Evolutionary conservation across 1,139 yeast genomes (phyloP).

Genomic region (Hanseniaspora uvarum): DNA sequence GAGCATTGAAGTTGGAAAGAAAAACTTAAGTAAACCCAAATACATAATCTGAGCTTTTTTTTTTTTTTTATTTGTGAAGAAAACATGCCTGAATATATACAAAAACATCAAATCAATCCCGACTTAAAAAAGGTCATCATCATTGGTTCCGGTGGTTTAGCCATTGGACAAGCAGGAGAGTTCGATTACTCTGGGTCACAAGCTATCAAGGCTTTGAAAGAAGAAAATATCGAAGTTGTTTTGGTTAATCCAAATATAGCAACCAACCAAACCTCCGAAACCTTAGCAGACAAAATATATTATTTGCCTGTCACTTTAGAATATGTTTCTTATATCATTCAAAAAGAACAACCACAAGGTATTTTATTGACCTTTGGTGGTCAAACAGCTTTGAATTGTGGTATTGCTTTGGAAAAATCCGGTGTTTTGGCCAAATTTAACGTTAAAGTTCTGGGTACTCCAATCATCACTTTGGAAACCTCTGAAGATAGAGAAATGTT

Average conservation of each 20-base stretch:
- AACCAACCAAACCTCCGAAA: slow-evolving; percentile 92
- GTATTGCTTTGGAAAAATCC: slow-evolving; percentile 85
- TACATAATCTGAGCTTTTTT: no score
- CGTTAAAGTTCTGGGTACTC: slow-evolving; percentile 93
- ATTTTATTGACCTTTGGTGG: slow-evolving; percentile 94
- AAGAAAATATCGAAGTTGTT: slow-evolving; percentile 75
- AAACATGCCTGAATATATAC: slow-evolving; percentile 15
- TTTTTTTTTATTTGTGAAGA: no score
- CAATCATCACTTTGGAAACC: slow-evolving; percentile 86
- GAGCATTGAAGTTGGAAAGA: no score
- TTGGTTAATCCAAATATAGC: slow-evolving; percentile 95
- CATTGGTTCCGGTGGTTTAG: slow-evolving; percentile 94
- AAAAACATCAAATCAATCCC: slow-evolving; percentile 21
- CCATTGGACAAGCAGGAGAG: slow-evolving; percentile 99
- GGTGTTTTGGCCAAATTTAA: slow-evolving; percentile 86
- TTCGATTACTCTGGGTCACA: slow-evolving; percentile 97
- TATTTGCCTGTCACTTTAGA: slow-evolving; percentile 95
- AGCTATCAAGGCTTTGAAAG: slow-evolving; percentile 90
- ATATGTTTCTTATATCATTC: slow-evolving; percentile 84
- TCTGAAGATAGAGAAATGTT: slow-evolving; percentile 96
- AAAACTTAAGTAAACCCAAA: no score
- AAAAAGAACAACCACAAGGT: slow-evolving; percentile 93
- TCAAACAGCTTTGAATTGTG: slow-evolving; percentile 93
- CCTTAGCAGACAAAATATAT: slow-evolving; percentile 89
- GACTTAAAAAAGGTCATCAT: slow-evolving; percentile 79